Evolutionary conservation across 2,329 filamentous ascomycete species (phyloP).

Genomic region (Cercospora sp.): DNA sequence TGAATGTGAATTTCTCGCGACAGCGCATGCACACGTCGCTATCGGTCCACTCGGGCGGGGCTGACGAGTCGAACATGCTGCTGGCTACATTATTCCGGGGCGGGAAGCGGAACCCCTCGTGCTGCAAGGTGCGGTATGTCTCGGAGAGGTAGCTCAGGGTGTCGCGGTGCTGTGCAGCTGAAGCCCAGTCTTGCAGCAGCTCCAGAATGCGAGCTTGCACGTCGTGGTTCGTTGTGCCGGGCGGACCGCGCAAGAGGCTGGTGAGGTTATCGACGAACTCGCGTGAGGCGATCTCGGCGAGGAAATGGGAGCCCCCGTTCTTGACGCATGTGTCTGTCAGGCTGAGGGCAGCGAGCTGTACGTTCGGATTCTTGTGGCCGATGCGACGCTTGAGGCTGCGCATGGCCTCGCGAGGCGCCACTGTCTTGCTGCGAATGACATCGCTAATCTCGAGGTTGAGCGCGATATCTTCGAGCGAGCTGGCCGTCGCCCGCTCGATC

Average conservation of each 20-base stretch:
- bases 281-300: slow-evolving; percentile 89
- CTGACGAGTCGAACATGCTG: slow-evolving; percentile 96
- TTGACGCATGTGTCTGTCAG: slow-evolving; percentile 98
- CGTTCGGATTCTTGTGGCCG: slow-evolving; percentile 96
- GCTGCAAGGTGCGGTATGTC: slow-evolving; percentile 78
- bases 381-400: slow-evolving; percentile 90
- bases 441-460: slow-evolving; percentile 98
- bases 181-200: slow-evolving; percentile 89
- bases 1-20: slow-evolving; percentile 92
- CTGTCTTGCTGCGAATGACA: slow-evolving; percentile 93
- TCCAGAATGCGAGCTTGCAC: slow-evolving; percentile 90
- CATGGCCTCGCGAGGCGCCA: slow-evolving; percentile 98
- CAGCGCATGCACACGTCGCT: slow-evolving; percentile 99
- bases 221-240: slow-evolving; percentile 74
- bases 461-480: slow-evolving; percentile 96
- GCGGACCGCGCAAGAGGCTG: slow-evolving; percentile 79
- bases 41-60: slow-evolving; percentile 96
- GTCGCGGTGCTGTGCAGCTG: slow-evolving; percentile 79
- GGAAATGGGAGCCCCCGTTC: slow-evolving; percentile 94
- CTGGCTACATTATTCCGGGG: slow-evolving; percentile 84
- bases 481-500: slow-evolving; percentile 91
- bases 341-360: slow-evolving; percentile 91
- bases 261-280: slow-evolving; percentile 98
- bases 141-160: slow-evolving; percentile 85
- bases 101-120: slow-evolving; percentile 85